Evolutionary conservation across 225 moss, liverwort and hornwort species (phyloP).

Genomic region (Sphagnum contortum): DNA sequence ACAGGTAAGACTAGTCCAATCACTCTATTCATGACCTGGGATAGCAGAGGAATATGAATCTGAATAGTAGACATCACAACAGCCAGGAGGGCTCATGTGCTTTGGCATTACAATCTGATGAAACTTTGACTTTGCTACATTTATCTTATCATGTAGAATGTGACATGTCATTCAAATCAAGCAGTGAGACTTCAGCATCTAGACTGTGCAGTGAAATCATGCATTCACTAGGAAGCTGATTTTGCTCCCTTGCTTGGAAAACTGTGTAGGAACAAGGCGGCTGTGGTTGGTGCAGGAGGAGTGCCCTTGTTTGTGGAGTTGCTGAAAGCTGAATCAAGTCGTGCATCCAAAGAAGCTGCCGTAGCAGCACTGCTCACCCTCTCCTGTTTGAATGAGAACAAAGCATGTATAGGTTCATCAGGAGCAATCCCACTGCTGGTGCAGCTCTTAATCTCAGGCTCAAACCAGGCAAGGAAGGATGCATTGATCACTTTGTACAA

Average conservation of each 20-base stretch:
- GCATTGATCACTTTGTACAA: conserved; percentile 81
- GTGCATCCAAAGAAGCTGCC: conserved; percentile 72
- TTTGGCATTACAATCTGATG: no score
- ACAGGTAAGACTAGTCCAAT: conserved; percentile 29
- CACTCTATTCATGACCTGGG: no score
- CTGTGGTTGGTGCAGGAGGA: conserved; percentile 59
- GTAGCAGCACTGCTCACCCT: conserved; percentile 73
- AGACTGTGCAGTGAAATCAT: no score
- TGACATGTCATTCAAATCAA: no score
- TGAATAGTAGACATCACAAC: no score
- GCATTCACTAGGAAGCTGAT: no score
- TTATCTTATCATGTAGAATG: no score
- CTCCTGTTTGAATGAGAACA: conserved; percentile 75
- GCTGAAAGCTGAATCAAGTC: conserved; percentile 61
- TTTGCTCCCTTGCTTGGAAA: no score
- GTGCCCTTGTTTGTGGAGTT: conserved; percentile 68
- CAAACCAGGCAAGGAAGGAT: conserved; percentile 79
- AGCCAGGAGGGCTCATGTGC: no score
- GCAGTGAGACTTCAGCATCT: no score
- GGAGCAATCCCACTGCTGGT: conserved; percentile 82
- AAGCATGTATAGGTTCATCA: conserved; percentile 76
- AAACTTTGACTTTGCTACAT: no score
- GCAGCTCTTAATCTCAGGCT: conserved; percentile 68
- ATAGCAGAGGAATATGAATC: no score
- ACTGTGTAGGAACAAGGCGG: conserved; percentile 63